Conservation (phyloP, 2,329 filamentous ascomycete species). For the Cladosporium sp. region DNA sequence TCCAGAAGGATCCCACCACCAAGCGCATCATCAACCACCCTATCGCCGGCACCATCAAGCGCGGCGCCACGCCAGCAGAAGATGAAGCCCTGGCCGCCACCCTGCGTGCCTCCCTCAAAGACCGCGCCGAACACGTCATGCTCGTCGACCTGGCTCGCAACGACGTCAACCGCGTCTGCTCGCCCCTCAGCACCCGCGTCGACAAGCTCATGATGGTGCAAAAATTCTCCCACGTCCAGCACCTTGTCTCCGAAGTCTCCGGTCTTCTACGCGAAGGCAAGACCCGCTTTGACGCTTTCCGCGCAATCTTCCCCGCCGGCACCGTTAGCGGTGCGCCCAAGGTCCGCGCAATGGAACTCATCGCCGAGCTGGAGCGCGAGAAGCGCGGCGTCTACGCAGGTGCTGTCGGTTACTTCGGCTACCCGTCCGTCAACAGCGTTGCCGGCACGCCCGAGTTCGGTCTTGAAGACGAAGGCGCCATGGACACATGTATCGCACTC, state of each 20-base stretch:
- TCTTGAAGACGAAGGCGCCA: slow-evolving; percentile 70
- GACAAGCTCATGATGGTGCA: slow-evolving; percentile 94
- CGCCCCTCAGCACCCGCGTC: slow-evolving; percentile 84
- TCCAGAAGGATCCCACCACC: slow-evolving; percentile 71
- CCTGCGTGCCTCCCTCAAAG: slow-evolving; percentile 79
- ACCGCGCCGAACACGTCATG: slow-evolving; percentile 96
- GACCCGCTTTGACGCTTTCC: slow-evolving; percentile 92
- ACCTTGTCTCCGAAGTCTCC: slow-evolving; percentile 93
- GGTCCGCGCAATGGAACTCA: slow-evolving; percentile 94
- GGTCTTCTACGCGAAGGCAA: slow-evolving; percentile 80
- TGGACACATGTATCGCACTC: slow-evolving; percentile 84
- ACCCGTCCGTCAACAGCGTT: slow-evolving; percentile 65
- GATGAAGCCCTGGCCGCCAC: slow-evolving; percentile 77
- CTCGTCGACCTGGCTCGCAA: slow-evolving; percentile 93
- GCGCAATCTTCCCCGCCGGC: slow-evolving; percentile 91
- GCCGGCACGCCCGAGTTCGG: slow-evolving; percentile 51
- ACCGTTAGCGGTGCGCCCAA: slow-evolving; percentile 96
- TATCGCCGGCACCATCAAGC: slow-evolving; percentile 91
- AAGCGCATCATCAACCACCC: slow-evolving; percentile 93
- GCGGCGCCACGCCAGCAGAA: slow-evolving; percentile 77
- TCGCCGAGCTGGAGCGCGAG: slow-evolving; percentile 89
- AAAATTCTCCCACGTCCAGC: slow-evolving; percentile 95
- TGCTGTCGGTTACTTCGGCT: slow-evolving; percentile 95
- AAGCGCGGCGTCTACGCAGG: slow-evolving; percentile 95
- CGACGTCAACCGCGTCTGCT: slow-evolving; percentile 93